Base-by-base conservation (phyloP, 2,329 filamentous ascomycete species). In the Paecilomyces dactylethromorphus region DNA sequence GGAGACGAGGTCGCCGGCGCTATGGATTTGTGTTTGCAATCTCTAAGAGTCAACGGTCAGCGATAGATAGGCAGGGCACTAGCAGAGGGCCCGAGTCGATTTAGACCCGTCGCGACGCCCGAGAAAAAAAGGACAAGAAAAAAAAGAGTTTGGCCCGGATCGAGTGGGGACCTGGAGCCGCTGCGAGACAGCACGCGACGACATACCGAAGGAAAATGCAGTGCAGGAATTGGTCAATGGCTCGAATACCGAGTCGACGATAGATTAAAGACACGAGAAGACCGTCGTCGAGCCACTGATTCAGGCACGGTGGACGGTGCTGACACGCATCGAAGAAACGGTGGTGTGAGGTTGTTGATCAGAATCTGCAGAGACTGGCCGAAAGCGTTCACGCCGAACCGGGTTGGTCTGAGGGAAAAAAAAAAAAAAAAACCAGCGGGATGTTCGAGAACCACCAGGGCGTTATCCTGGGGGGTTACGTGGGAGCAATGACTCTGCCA, bases 11-110 rank as follows among this genome's bases (percentile, higher is more conserved):
- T 21, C 18, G 13, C 50, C 18, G 53, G n/a, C 18, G 15, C 26
- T 18, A 18, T 32, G 26, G 35, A 33, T 35, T 39, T 55, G 54
- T 55, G 33, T 35, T 55, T 35, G 32, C 32, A 39, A 55, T 55
- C 32, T 55, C 32, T 26, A 55, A 33, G 54, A 55, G 54, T 55
- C 54, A 55, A 55, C 53, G 53, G 53, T 55, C 24, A 24, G 32
- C 54, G 54, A 39, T 39, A 39, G 54, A 55, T 39, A 21, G 53
- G 33, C 53, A 54, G 21, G 53, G 21, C 29, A 21, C 22, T 32
- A 54, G 18, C n/a, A n/a, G n/a, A n/a, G n/a, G n/a, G n/a, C n/a
- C n/a, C n/a, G n/a, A n/a, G n/a, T n/a, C 21, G 18, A 29, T 24
- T 29, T 29, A 18, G 6, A 45, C 7, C 15, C 39, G n/a, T 18